Base-by-base conservation (phyloP, 169 alveolate genomes). In the Plasmodium vivax region DNA sequence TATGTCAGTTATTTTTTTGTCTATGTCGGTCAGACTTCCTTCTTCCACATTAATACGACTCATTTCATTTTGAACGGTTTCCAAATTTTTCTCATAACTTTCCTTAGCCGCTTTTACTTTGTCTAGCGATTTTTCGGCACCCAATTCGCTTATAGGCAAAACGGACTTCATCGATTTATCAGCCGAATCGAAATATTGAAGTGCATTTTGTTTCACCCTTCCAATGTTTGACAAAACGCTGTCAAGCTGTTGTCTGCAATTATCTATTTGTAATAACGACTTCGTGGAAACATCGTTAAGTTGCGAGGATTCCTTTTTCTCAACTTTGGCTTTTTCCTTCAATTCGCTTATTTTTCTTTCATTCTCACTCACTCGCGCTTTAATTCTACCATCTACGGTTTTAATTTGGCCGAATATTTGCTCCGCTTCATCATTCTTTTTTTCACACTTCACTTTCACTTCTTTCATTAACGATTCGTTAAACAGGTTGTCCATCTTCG, bases 81-180 rank as follows among this genome's bases (percentile, higher is more conserved):
- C 71, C 68, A 79, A 79, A 34, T 79, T 79, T 16, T 79, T 79
- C 16, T 79, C 84, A 79, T 79, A 79, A 41, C 12, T 41, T 30
- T 10, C 36, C 30, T 79, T 79, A 47, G 10, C 84, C 16, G 43
- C 56, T 79, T 41, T 41, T 79, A 79, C 10, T 12, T 79, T 47
- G 8, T 38, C 19, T 27, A 79, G 10, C 73, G 84, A 79, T 4
- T 79, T 41, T 79, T 38, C 34, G 38, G 23, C 32, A 41, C 43
- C 30, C 51, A 79, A 43, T 79, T 79, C 38, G 14, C 71, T 2
- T 10, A 79, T 79, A 47, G 84, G n/a, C 51, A 41, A 79, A 79
- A 79, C 62, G 23, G 84, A 79, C 51, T 79, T 38, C 71, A 79
- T 79, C 16, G 84, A 38, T 79, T 34, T 41, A 30, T 79, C 32